Evolutionary conservation across 176 grass and related monocot species (phyloP).

Genomic region (Cenchrus purpureus): DNA sequence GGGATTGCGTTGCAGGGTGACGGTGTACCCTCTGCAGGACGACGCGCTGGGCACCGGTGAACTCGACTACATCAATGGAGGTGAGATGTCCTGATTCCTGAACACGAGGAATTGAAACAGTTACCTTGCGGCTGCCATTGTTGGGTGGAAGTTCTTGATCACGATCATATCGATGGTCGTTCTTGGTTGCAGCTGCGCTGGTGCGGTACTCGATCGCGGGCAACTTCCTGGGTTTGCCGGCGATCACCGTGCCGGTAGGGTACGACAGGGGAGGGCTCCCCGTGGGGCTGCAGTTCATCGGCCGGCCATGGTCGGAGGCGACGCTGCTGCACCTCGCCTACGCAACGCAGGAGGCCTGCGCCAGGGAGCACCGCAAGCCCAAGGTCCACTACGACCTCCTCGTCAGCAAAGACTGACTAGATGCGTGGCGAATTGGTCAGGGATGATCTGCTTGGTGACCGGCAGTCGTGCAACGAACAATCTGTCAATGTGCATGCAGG

Average conservation of each 20-base stretch:
- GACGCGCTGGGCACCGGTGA: slow-evolving; percentile 68
- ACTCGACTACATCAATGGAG: slow-evolving; percentile 93
- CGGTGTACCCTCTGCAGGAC: slow-evolving; percentile 60
- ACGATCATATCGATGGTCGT: too few relatives aligned
- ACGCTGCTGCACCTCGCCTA: slow-evolving; percentile 83
- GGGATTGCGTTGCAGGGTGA: slow-evolving; percentile 35
- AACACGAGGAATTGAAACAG: neutral
- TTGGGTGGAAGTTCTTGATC: too few relatives aligned
- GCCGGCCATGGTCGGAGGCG: slow-evolving; percentile 86
- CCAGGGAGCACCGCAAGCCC: slow-evolving; percentile 54
- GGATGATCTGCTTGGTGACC: too few relatives aligned
- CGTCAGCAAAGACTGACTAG: neutral
- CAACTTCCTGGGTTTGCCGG: slow-evolving; percentile 90
- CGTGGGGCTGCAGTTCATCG: slow-evolving; percentile 85
- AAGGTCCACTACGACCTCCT: slow-evolving; percentile 81
- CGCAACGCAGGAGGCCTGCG: slow-evolving; percentile 61
- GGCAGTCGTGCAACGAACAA: too few relatives aligned
- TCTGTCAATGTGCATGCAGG: too few relatives aligned
- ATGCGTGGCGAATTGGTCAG: too few relatives aligned
- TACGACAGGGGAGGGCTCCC: slow-evolving; percentile 74
- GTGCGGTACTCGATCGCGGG: slow-evolving; percentile 87
- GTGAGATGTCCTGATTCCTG: slow-evolving; percentile 22
- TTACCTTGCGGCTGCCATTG: neutral
- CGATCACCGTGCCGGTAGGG: slow-evolving; percentile 80
- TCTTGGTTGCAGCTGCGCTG: slow-evolving; percentile 56